phyloP scores from a whole-genome alignment of 257 asterid species.

The Misopates orontium region DNA sequence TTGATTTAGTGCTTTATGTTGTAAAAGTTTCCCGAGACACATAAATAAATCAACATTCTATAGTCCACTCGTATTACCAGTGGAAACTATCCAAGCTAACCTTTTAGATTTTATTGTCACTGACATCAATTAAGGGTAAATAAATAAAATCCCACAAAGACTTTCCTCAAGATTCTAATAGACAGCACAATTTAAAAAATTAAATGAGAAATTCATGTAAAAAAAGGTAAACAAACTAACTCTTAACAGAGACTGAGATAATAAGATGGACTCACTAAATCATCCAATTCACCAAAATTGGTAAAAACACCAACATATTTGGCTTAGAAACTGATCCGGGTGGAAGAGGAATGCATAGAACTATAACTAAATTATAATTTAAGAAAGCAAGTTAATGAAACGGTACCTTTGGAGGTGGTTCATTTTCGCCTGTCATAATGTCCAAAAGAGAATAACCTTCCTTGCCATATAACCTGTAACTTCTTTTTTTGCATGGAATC shows the following conservation, averaged over 20 bases:
- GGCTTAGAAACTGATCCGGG: background rate
- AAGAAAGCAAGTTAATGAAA: conserved; percentile 12
- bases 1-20: too few species aligned
- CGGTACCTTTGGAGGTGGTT: conserved; percentile 62
- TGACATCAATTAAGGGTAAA: background rate
- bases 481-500: conserved; percentile 92
- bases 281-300: conserved; percentile 4
- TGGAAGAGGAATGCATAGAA: background rate
- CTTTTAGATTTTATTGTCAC: too few species aligned
- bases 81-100: background rate
- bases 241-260: background rate
- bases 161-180: background rate
- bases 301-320: background rate
- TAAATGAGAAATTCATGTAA: too few species aligned
- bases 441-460: conserved; percentile 69
- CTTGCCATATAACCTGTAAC: conserved; percentile 80
- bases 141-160: background rate
- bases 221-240: background rate
- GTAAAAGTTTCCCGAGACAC: too few species aligned
- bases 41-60: background rate
- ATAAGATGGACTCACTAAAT: background rate
- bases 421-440: conserved; percentile 61
- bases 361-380: background rate
- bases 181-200: background rate
- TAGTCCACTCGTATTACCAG: background rate